Conservation (phyloP, 306 rosid species). For the Prunus fruticosa region DNA sequence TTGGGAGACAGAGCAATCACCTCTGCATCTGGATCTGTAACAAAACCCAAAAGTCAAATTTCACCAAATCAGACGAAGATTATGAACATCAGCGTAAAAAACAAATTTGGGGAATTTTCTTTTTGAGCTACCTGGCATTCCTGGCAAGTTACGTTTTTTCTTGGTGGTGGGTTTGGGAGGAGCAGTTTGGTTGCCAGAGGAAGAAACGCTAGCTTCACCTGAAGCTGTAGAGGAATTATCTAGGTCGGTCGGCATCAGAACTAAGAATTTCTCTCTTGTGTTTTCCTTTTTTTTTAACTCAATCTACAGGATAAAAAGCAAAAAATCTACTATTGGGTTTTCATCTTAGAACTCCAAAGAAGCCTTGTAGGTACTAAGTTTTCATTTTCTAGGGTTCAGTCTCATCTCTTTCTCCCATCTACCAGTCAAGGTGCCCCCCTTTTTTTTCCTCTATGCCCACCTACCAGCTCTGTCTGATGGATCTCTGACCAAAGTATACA, state of each 20-base stretch:
- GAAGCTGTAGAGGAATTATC: constrained; percentile 78
- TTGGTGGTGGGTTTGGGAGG: constrained; percentile 53
- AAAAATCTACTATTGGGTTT: constrained; percentile 35
- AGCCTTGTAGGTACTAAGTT: constrained; percentile 30
- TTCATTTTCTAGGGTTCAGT: constrained; percentile 38
- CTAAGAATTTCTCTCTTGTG: neutral
- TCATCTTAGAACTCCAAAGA: constrained; percentile 37
- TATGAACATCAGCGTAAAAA: neutral
- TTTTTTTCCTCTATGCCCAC: constrained; percentile 30
- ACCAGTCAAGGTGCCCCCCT: constrained; percentile 53
- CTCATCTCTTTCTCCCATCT: constrained; percentile 39
- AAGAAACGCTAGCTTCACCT: constrained; percentile 80
- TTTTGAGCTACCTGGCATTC: constrained; percentile 79
- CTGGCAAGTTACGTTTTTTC: constrained; percentile 84
- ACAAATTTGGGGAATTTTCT: neutral
- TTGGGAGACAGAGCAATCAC: constrained; percentile 90
- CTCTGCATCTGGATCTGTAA: constrained; percentile 91
- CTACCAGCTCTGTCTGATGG: constrained; percentile 58
- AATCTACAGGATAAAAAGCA: constrained; percentile 19
- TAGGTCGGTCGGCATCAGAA: constrained; percentile 61
- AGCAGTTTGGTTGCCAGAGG: constrained; percentile 56
- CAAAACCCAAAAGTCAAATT: neutral
- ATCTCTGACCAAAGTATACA: constrained; percentile 57
- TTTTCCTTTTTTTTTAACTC: constrained; percentile 2
- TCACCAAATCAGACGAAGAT: neutral